Evolutionary conservation across 2,329 filamentous ascomycete species (phyloP).

Genomic region (Colletotrichum cuscutae): DNA sequence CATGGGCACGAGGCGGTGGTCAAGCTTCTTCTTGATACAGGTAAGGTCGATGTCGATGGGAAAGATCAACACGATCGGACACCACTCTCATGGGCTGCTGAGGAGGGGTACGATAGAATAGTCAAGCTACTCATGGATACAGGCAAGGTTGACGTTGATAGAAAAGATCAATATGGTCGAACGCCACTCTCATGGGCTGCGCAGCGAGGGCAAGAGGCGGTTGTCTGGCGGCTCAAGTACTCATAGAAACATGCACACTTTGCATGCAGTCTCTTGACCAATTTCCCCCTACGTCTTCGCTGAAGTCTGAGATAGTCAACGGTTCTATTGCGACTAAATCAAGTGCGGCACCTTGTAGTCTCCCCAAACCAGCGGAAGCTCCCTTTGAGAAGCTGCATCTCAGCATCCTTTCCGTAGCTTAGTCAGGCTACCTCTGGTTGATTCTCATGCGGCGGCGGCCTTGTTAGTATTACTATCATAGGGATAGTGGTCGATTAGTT

Average conservation of each 20-base stretch:
- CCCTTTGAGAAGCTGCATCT: too few species aligned
- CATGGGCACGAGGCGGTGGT: slow-evolving; percentile 28
- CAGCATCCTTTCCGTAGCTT: too few species aligned
- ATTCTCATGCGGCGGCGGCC: too few species aligned
- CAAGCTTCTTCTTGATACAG: slow-evolving; percentile 5
- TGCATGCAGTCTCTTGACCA: too few species aligned
- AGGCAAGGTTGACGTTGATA: neutral
- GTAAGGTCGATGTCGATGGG: neutral
- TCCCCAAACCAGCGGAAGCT: accelerated
- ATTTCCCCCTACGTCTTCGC: too few species aligned
- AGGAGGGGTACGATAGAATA: neutral
- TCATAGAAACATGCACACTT: too few species aligned
- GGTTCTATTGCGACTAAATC: accelerated
- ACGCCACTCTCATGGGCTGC: slow-evolving; percentile 3
- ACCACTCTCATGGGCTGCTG: neutral
- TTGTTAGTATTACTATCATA: too few species aligned
- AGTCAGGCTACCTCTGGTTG: accelerated
- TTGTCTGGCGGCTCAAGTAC: too few species aligned
- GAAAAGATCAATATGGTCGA: neutral
- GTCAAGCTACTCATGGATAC: neutral
- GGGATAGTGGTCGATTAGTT: too few species aligned
- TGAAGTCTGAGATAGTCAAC: too few species aligned
- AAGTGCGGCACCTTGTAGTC: accelerated
- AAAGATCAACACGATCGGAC: neutral
- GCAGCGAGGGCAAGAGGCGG: too few species aligned